phyloP scores from a whole-genome alignment of 192 early-diverging fungal species.

The Entophlyctis helioformis region DNA sequence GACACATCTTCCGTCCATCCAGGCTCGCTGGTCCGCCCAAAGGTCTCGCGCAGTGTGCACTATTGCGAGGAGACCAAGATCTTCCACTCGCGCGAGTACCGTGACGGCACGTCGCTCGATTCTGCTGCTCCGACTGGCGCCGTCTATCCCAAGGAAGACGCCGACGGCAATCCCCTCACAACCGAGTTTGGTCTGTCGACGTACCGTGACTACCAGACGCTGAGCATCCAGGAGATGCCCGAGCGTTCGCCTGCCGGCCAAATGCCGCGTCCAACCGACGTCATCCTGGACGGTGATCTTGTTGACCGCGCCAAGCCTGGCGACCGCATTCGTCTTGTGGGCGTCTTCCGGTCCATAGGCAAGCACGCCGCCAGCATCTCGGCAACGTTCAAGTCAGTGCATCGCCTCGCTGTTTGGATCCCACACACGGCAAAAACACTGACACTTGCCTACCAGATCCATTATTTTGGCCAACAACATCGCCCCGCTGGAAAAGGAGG shows the following conservation, averaged over 20 bases:
- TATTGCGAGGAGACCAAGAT: constrained; percentile 74
- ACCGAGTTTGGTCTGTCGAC: constrained; percentile 86
- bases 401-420: not conserved
- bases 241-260: constrained; percentile 91
- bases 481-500: constrained; percentile 56
- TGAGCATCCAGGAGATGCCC: constrained; percentile 98
- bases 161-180: constrained; percentile 77
- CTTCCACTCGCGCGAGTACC: constrained; percentile 76
- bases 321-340: constrained; percentile 87
- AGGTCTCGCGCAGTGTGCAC: constrained; percentile 83
- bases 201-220: constrained; percentile 86
- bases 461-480: constrained; percentile 82
- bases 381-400: constrained; percentile 66
- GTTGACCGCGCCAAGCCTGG: constrained; percentile 94
- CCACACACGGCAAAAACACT: too few species aligned
- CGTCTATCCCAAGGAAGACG: constrained; percentile 87
- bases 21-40: constrained; percentile 92
- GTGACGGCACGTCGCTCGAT: constrained; percentile 72
- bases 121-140: constrained; percentile 56
- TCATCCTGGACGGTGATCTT: constrained; percentile 91
- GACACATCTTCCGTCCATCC: not conserved
- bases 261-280: constrained; percentile 85
- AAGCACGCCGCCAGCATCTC: constrained; percentile 63
- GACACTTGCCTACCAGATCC: too few species aligned
- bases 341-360: constrained; percentile 81